These are phyloP conservation scores for Fagus crenata DNA, from an alignment of 306 rosid species.

Conservation along the genomic window DNA sequence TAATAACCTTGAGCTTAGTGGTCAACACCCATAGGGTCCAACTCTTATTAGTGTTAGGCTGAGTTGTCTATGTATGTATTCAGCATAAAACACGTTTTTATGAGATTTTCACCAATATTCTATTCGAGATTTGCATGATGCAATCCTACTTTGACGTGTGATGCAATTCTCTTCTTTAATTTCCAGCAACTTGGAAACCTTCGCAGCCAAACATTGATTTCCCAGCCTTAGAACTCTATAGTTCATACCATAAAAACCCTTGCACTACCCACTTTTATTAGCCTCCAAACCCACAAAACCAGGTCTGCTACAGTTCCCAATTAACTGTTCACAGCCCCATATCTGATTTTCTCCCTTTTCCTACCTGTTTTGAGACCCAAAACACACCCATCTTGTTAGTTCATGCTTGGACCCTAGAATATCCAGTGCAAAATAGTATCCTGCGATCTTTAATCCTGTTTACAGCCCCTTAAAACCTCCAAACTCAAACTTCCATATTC, in stretches of 20 bases:
- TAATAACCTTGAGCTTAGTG: too few species aligned
- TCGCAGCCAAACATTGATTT: not conserved
- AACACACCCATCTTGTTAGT: not conserved
- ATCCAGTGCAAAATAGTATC: not conserved
- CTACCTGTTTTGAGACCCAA: not conserved
- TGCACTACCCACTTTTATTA: not conserved
- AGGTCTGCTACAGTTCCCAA: not conserved
- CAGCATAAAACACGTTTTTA: too few species aligned
- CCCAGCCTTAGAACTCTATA: not conserved
- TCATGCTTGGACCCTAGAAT: not conserved
- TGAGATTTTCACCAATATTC: too few species aligned
- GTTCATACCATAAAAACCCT: not conserved
- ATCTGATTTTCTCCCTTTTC: not conserved
- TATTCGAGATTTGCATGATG: too few species aligned
- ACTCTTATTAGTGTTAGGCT: too few species aligned
- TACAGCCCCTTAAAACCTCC: not conserved
- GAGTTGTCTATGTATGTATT: too few species aligned
- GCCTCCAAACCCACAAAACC: not conserved
- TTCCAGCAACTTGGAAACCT: not conserved
- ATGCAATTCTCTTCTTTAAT: not conserved
- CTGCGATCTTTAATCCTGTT: not conserved
- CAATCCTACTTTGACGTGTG: too few species aligned
- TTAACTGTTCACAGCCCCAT: not conserved
- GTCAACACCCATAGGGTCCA: too few species aligned
- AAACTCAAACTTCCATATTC: not conserved